Evolutionary conservation across 73 alveolate species (phyloP), one percentile per base, ranked within the genome.

Genomic region (Symbiodinium pilosum): DNA sequence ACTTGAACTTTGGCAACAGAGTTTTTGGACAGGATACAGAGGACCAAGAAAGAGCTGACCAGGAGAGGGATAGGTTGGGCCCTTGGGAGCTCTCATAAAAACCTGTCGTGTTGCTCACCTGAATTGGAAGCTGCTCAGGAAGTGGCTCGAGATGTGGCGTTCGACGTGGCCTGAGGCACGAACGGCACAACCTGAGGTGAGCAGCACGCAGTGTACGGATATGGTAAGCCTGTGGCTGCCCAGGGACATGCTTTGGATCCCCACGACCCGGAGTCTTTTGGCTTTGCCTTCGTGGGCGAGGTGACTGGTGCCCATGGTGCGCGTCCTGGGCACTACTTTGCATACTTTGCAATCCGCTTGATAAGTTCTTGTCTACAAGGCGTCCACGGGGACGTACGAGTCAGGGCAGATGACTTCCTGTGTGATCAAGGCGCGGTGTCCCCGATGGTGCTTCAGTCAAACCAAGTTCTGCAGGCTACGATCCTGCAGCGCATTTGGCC

Each of bases 111-210:
- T 24, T n/a, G 73, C 39, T 73, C 20, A 21, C 7, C 11, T 24
- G 20, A 7, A 71, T 4, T 2, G 32, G n/a, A n/a, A n/a, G n/a
- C n/a, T n/a, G n/a, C n/a, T n/a, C 86, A 87, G 94, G 94, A 77
- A 87, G 85, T 87, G 94, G 94, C 77, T 87, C 43, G 94, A 87
- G 40, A 87, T 87, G 94, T 87, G 94, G 94, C 94, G 94, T 28
- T 77, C 94, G 41, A 87, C 85, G 24, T 87, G 94, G 94, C 94
- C 94, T 0, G 94, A 87, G 94, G 94, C 83, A 64, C 32, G n/a
- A n/a, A n/a, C n/a, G n/a, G n/a, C n/a, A n/a, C n/a, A n/a, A n/a
- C n/a, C n/a, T 34, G 21, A 38, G 52, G 4, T 73, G 44, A 16
- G 4, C 3, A n/a, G 32, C n/a, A n/a, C n/a, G n/a, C n/a, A n/a